Evolutionary conservation across 164 flowering plant species (phyloP).

Genomic region (Magnolia sinica): DNA sequence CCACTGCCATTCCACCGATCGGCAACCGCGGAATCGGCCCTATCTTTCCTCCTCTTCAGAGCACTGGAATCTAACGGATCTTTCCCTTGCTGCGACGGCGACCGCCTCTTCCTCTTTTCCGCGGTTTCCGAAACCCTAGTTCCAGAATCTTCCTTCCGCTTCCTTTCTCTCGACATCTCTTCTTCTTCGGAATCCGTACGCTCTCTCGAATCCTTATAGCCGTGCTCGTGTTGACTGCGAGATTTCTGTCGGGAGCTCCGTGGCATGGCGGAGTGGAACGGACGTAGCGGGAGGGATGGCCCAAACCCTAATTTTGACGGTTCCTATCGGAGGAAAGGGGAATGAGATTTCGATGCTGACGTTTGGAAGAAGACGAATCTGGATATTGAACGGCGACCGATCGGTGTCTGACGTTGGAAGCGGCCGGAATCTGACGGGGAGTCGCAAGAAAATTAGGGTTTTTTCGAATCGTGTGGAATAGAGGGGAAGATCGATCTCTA

Average conservation of each 20-base stretch:
- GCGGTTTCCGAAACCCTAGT: constrained; percentile 26
- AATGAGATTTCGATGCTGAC: background rate
- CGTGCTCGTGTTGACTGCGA: constrained; percentile 42
- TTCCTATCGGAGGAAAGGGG: background rate
- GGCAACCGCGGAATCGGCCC: constrained; percentile 16
- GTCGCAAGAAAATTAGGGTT: background rate
- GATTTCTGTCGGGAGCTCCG: constrained; percentile 62
- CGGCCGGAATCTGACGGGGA: background rate
- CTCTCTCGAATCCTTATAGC: constrained; percentile 37
- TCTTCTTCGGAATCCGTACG: constrained; percentile 28
- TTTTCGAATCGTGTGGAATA: background rate
- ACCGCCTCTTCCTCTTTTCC: constrained; percentile 23
- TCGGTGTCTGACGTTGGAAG: background rate
- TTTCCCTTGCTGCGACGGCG: constrained; percentile 8
- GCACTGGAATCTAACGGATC: constrained; percentile 6
- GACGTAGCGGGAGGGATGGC: background rate
- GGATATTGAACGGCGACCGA: background rate
- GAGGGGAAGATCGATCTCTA: background rate
- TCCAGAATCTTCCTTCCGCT: constrained; percentile 14
- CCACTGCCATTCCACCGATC: constrained; percentile 38
- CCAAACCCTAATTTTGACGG: background rate
- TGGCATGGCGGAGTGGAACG: constrained; percentile 36
- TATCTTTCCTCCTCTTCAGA: constrained; percentile 26
- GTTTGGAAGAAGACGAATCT: background rate
- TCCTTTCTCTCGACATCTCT: constrained; percentile 16